These are phyloP conservation scores for Venturia asperata DNA, from an alignment of 2,329 filamentous ascomycete species.

Conservation along the genomic window DNA sequence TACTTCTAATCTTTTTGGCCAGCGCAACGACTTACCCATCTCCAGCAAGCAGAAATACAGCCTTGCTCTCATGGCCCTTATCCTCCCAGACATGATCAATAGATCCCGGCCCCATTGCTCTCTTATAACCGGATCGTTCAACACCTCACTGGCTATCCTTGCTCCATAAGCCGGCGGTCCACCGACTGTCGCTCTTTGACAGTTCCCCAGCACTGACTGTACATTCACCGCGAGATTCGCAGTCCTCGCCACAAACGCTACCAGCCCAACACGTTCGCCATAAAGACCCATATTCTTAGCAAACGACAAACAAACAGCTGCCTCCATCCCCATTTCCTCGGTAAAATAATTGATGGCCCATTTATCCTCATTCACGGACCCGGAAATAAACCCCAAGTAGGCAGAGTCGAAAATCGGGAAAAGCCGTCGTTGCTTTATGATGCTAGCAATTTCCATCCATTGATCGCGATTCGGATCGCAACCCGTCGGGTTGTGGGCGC, in stretches of 20 bases:
- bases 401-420: slow-evolving; percentile 35
- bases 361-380: slow-evolving; percentile 30
- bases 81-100: slow-evolving; percentile 30
- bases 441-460: slow-evolving; percentile 30
- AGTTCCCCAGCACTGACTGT: slow-evolving; percentile 3
- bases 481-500: slow-evolving; percentile 36
- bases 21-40: background rate
- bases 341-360: slow-evolving; percentile 32
- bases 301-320: slow-evolving; percentile 31
- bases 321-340: slow-evolving; percentile 23
- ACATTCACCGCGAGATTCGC: slow-evolving; percentile 19
- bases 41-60: slow-evolving; percentile 7
- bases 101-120: slow-evolving; percentile 31
- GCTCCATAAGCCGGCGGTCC: slow-evolving; percentile 29
- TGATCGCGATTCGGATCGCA: slow-evolving; percentile 31
- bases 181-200: slow-evolving; percentile 26
- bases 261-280: slow-evolving; percentile 31
- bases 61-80: slow-evolving; percentile 28
- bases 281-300: slow-evolving; percentile 36
- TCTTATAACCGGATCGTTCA: slow-evolving; percentile 24
- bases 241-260: slow-evolving; percentile 19
- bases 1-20: background rate
- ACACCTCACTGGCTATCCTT: slow-evolving; percentile 27
- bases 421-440: slow-evolving; percentile 28
- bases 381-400: slow-evolving; percentile 36